Conservation (phyloP, 345 rosid species). For the Moricandia arvensis region DNA sequence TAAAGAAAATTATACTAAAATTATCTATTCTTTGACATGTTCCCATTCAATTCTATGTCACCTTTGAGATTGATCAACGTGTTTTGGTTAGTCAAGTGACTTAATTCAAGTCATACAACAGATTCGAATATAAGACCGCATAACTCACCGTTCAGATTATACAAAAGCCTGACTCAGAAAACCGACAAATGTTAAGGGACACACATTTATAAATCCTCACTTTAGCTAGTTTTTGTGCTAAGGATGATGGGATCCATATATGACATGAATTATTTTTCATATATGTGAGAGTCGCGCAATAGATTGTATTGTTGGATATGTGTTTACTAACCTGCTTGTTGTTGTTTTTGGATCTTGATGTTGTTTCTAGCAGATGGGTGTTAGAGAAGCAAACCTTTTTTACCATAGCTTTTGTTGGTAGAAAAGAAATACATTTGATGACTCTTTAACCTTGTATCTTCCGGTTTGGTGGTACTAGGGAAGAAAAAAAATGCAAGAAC, state of each 20-base stretch:
- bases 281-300: not conserved
- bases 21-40: not conserved
- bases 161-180: no score
- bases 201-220: not conserved
- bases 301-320: not conserved
- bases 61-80: not conserved
- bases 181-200: no score
- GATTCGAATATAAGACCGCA: not conserved
- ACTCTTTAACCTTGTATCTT: not conserved
- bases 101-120: not conserved
- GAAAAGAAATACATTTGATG: not conserved
- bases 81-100: not conserved
- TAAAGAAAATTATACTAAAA: no score
- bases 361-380: slow-evolving; percentile 51
- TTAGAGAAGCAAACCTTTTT: slow-evolving; percentile 52
- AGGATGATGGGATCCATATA: not conserved
- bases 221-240: not conserved
- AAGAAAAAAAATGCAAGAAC: not conserved
- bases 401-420: slow-evolving; percentile 6
- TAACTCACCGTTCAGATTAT: not conserved
- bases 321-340: not conserved
- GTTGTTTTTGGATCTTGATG: slow-evolving; percentile 13
- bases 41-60: not conserved
- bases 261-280: not conserved
- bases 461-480: slow-evolving; percentile 9